Evolutionary conservation across 768 basidiomycete species (phyloP).

Genomic region (Auricularia heimuer): DNA sequence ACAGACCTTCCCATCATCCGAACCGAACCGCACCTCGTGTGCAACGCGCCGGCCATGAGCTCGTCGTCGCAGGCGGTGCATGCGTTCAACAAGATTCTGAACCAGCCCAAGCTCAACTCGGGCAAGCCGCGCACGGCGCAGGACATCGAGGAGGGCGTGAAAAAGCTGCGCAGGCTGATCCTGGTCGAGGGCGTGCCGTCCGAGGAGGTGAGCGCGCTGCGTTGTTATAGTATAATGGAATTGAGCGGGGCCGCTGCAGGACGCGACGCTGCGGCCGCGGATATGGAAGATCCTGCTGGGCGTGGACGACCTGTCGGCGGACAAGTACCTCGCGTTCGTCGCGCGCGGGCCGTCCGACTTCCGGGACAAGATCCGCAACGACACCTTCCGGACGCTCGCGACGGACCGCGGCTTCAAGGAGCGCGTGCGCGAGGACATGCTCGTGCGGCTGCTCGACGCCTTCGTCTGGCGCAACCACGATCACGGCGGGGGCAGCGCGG

Average conservation of each 20-base stretch:
- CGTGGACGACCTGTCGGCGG: constrained; percentile 68
- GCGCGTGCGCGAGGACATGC: constrained; percentile 92
- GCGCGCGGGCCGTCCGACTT: constrained; percentile 79
- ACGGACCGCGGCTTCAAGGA: constrained; percentile 98
- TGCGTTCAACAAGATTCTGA: constrained; percentile 73
- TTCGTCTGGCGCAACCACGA: constrained; percentile 95
- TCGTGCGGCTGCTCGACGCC: constrained; percentile 91
- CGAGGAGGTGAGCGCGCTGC: constrained; percentile 54
- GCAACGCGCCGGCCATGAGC: background rate
- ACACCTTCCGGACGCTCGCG: constrained; percentile 92
- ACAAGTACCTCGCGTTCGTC: constrained; percentile 68
- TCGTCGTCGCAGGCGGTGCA: constrained; percentile 35
- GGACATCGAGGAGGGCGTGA: constrained; percentile 73
- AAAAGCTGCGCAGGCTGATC: constrained; percentile 77
- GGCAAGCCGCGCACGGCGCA: constrained; percentile 47
- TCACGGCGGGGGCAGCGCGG: no score
- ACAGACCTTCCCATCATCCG: no score
- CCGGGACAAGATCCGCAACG: constrained; percentile 88
- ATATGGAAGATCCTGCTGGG: constrained; percentile 93
- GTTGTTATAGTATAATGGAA: no score
- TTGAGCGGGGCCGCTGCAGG: no score
- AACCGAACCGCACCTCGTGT: background rate
- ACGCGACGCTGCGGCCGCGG: constrained; percentile 72
- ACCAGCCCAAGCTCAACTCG: constrained; percentile 53
- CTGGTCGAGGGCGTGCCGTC: constrained; percentile 88